Percentiles rank a stretch among this genome's conserved stretches.
Evolutionary conservation across 805 yeast species (phyloP).

Genomic region (Spathaspora hagerdaliae): DNA sequence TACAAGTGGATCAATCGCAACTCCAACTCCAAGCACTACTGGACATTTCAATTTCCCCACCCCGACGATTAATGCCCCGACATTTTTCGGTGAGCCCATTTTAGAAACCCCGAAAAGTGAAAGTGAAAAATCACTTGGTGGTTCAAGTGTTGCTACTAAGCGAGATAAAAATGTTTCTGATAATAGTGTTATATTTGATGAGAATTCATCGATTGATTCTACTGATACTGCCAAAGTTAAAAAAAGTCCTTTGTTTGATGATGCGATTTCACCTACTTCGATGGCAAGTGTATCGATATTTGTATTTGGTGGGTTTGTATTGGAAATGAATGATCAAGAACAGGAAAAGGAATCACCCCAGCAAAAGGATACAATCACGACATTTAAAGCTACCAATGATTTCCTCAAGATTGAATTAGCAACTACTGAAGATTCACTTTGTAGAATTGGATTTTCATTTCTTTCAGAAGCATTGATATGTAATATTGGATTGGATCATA

Average conservation of each 20-base stretch:
- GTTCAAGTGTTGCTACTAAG: neutral
- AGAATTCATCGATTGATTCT: neutral
- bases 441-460: constrained; percentile 5
- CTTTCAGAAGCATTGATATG: constrained; percentile 13
- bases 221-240: neutral
- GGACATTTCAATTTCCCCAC: neutral
- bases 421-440: constrained; percentile 12
- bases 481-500: constrained; percentile 8
- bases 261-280: constrained; percentile 1
- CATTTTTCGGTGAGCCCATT: neutral
- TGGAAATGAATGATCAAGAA: neutral
- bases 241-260: constrained; percentile 2
- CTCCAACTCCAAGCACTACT: neutral
- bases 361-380: constrained; percentile 11
- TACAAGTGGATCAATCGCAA: neutral
- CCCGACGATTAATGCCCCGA: neutral
- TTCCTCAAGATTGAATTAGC: constrained; percentile 33
- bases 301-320: constrained; percentile 38
- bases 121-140: neutral
- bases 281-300: constrained; percentile 24
- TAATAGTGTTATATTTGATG: constrained; percentile 1
- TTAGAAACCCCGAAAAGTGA: neutral
- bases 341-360: constrained; percentile 1
- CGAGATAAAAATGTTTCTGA: neutral
- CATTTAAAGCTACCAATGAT: constrained; percentile 29